phyloP scores from a whole-genome alignment of 164 flowering plant species.

The Magnolia sinica region DNA sequence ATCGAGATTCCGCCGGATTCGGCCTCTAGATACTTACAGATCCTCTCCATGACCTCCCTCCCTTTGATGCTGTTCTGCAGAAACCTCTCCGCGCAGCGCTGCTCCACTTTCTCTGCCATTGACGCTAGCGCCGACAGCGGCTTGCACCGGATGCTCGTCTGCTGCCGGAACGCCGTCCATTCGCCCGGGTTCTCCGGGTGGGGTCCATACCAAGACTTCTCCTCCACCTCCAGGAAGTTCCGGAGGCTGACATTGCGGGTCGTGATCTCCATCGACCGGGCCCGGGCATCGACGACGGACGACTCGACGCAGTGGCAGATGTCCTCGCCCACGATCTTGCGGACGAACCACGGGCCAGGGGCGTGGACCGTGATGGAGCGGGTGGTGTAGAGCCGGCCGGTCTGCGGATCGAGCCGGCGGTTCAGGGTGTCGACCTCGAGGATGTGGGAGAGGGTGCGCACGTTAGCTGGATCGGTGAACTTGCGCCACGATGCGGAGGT shows the following conservation, averaged over 20 bases:
- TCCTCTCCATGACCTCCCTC: constrained; percentile 97
- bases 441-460: constrained; percentile 68
- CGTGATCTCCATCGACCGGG: constrained; percentile 69
- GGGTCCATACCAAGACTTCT: constrained; percentile 73
- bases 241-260: constrained; percentile 76
- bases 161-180: constrained; percentile 83
- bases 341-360: constrained; percentile 92
- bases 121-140: constrained; percentile 87
- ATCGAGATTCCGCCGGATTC: constrained; percentile 62
- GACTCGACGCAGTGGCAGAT: constrained; percentile 90
- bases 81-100: constrained; percentile 78
- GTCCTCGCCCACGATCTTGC: constrained; percentile 78
- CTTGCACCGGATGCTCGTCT: constrained; percentile 77
- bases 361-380: constrained; percentile 86
- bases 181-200: constrained; percentile 75
- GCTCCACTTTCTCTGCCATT: constrained; percentile 97
- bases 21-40: constrained; percentile 93
- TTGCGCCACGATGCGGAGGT: constrained; percentile 96
- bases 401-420: constrained; percentile 52
- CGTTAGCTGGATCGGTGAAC: constrained; percentile 88
- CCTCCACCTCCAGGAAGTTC: constrained; percentile 84
- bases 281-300: constrained; percentile 64
- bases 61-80: constrained; percentile 90
- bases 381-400: constrained; percentile 78
- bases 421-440: constrained; percentile 84